A percentile compares a stretch with the other conserved stretches of the same genome.
These are phyloP conservation scores for Blastobotrys capitulatus DNA, from an alignment of 1,139 yeast species.

Conservation along the genomic window DNA sequence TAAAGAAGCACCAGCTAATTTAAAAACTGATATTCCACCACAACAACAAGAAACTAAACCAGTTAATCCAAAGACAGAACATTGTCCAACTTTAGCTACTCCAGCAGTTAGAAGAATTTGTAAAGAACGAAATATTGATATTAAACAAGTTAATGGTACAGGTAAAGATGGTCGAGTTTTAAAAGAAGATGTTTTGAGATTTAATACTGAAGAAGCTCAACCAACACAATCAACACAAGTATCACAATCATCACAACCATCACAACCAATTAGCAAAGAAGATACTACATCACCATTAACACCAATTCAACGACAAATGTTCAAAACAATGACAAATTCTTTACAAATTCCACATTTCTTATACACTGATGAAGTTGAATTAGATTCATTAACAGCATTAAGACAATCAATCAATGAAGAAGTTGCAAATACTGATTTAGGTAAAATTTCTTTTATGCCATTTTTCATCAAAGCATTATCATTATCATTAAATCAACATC, in stretches of 20 bases:
- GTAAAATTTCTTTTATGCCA: slow-evolving; percentile 33
- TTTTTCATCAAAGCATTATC: slow-evolving; percentile 35
- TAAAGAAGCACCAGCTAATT: background rate
- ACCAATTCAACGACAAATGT: slow-evolving; percentile 33
- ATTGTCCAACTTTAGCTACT: slow-evolving; percentile 27
- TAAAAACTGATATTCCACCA: background rate
- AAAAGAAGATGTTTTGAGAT: slow-evolving; percentile 31
- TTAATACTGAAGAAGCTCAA: slow-evolving; percentile 11
- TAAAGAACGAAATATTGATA: slow-evolving; percentile 28
- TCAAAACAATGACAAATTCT: slow-evolving; percentile 33
- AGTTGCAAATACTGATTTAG: slow-evolving; percentile 13
- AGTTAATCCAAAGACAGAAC: slow-evolving; percentile 2
- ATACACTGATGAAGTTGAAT: slow-evolving; percentile 31
- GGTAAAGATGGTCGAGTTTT: slow-evolving; percentile 35
- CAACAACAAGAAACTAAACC: background rate
- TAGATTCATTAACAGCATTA: slow-evolving; percentile 26
- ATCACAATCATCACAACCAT: slow-evolving; percentile 8
- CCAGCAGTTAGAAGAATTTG: slow-evolving; percentile 34
- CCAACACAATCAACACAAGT: slow-evolving; percentile 11
- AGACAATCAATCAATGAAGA: slow-evolving; percentile 25
- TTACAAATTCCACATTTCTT: slow-evolving; percentile 34
- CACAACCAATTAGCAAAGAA: background rate
- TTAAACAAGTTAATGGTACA: slow-evolving; percentile 26
- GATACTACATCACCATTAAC: slow-evolving; percentile 23
- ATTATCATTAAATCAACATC: slow-evolving; percentile 27